Evolutionary conservation across 176 grass and related monocot species (phyloP).

Genomic region (Ampelocalamus luodianensis): DNA sequence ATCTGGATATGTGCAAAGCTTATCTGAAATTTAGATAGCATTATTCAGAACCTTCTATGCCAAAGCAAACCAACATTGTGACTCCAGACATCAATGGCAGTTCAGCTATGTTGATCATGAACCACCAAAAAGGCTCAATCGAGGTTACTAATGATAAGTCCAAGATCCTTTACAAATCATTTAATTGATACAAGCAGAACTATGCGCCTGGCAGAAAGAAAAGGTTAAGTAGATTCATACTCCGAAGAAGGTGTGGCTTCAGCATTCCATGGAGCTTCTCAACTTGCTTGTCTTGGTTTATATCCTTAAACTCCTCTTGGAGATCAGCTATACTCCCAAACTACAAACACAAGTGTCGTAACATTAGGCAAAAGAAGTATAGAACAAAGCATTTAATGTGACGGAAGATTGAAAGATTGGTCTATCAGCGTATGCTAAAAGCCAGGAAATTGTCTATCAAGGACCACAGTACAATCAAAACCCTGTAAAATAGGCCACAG

Average conservation of each 20-base stretch:
- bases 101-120: constrained; percentile 14
- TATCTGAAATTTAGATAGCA: constrained; percentile 9
- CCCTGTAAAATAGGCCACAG: background rate
- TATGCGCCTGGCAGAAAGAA: constrained; percentile 17
- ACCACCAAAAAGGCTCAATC: constrained; percentile 7
- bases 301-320: constrained; percentile 95
- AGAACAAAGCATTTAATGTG: constrained; percentile 19
- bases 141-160: background rate
- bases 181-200: constrained; percentile 33
- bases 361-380: constrained; percentile 20
- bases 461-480: background rate
- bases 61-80: constrained; percentile 21
- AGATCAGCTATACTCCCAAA: constrained; percentile 98
- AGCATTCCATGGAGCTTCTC: constrained; percentile 96
- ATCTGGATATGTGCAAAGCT: background rate
- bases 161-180: constrained; percentile 2
- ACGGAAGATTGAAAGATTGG: background rate
- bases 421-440: constrained; percentile 23
- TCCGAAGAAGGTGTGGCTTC: constrained; percentile 93
- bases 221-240: constrained; percentile 58
- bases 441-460: constrained; percentile 3
- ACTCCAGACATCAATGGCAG: background rate
- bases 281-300: constrained; percentile 96
- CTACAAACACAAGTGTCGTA: constrained; percentile 55
- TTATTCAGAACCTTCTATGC: constrained; percentile 1